phyloP scores from a whole-genome alignment of 371 early-diverging fungal genomes.

The Mucor indicus region DNA sequence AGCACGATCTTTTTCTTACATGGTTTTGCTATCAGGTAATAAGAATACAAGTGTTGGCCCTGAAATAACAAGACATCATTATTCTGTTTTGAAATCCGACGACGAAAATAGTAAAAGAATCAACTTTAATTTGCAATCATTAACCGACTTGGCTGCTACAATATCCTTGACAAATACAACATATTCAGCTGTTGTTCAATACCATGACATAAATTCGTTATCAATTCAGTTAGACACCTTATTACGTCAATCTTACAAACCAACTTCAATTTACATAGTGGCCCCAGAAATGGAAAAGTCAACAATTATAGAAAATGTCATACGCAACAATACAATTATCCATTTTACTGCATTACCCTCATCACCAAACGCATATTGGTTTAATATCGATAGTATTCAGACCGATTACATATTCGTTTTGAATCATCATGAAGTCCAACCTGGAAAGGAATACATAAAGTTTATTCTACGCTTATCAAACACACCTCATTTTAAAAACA shows the following conservation, averaged over 20 bases:
- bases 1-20: not conserved
- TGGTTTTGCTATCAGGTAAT: no score
- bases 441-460: conserved; percentile 4
- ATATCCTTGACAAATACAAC: conserved; percentile 19
- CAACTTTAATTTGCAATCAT: conserved; percentile 15
- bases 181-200: not conserved
- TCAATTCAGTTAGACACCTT: conserved; percentile 4
- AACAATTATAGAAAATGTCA: not conserved
- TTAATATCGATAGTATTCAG: not conserved
- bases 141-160: conserved; percentile 10
- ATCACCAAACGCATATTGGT: not conserved
- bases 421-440: not conserved
- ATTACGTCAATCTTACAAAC: conserved; percentile 2
- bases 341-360: not conserved
- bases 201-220: not conserved
- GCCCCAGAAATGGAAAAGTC: conserved; percentile 1
- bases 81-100: not conserved
- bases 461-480: conserved; percentile 26
- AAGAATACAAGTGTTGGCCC: no score
- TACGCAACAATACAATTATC: not conserved
- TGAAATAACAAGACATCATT: not conserved
- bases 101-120: not conserved
- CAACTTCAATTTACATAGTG: conserved; percentile 2
- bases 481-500: conserved; percentile 10
- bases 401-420: conserved; percentile 3